Conservation (phyloP, 1,284 basidiomycete species). For the Coniophora puteana region DNA sequence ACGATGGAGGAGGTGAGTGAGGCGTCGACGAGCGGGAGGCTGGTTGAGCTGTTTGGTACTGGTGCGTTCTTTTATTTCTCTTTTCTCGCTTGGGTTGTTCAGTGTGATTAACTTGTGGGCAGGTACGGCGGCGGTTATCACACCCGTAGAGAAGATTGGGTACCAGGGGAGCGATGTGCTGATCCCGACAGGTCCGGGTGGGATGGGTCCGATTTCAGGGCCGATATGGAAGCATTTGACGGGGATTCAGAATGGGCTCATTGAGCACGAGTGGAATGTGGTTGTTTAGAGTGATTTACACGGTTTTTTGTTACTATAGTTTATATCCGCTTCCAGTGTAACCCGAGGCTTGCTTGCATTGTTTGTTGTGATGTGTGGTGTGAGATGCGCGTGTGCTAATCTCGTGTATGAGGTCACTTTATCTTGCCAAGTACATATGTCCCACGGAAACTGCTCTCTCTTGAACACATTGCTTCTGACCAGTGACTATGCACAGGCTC, state of each 20-base stretch:
- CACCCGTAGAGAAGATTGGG: conserved; percentile 81
- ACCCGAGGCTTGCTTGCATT: too few relatives aligned
- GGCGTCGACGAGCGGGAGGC: conserved; percentile 63
- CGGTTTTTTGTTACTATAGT: background rate
- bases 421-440: too few relatives aligned
- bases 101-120: conserved; percentile 38
- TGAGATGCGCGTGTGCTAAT: too few relatives aligned
- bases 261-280: conserved; percentile 82
- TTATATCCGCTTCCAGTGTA: background rate
- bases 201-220: conserved; percentile 84
- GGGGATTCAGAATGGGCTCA: conserved; percentile 87
- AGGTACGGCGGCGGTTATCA: conserved; percentile 88
- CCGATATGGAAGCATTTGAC: conserved; percentile 82
- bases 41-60: conserved; percentile 92
- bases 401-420: too few relatives aligned
- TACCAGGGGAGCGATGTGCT: conserved; percentile 83
- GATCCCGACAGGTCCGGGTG: conserved; percentile 84
- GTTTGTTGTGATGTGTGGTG: too few relatives aligned
- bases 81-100: background rate
- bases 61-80: conserved; percentile 44
- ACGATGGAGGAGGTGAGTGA: conserved; percentile 87
- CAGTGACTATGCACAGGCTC: too few relatives aligned
- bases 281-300: conserved; percentile 31
- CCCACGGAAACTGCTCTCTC: too few relatives aligned
- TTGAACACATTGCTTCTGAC: too few relatives aligned